Conservation (phyloP, 257 asterid genomes). For the Coffea canephora region DNA sequence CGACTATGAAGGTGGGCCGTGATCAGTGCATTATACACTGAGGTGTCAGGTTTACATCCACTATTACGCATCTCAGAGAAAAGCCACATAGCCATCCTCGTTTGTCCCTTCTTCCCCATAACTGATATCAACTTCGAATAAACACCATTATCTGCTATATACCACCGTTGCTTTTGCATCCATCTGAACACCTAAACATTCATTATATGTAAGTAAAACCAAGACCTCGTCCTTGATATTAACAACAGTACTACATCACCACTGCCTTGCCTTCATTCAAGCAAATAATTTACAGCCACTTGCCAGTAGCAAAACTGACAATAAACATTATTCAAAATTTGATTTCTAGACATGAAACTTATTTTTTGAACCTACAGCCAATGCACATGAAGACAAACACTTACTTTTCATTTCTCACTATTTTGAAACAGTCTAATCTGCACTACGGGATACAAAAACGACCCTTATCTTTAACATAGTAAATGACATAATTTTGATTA, state of each 20-base stretch:
- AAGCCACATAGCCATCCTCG: conserved; percentile 98
- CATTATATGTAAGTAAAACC: conserved; percentile 7
- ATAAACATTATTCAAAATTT: neutral
- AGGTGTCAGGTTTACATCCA: conserved; percentile 90
- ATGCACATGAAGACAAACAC: neutral
- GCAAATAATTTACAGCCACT: neutral
- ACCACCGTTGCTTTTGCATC: conserved; percentile 99
- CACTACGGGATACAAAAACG: neutral
- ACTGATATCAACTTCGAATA: conserved; percentile 90
- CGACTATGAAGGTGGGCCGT: conserved; percentile 88
- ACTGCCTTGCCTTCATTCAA: conserved; percentile 5
- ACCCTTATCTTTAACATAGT: neutral
- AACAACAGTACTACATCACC: neutral
- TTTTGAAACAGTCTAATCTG: neutral
- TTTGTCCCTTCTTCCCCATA: conserved; percentile 96
- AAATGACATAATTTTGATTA: neutral
- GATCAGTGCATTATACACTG: conserved; percentile 87
- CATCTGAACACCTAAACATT: conserved; percentile 80
- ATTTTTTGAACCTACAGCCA: neutral
- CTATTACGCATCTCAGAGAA: conserved; percentile 97
- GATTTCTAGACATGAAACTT: neutral
- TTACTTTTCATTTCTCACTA: neutral
- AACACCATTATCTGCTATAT: conserved; percentile 90
- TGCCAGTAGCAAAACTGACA: neutral
- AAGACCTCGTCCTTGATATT: neutral